Conservation (phyloP, 768 basidiomycete genomes). For the Ephemerocybe angulata region DNA sequence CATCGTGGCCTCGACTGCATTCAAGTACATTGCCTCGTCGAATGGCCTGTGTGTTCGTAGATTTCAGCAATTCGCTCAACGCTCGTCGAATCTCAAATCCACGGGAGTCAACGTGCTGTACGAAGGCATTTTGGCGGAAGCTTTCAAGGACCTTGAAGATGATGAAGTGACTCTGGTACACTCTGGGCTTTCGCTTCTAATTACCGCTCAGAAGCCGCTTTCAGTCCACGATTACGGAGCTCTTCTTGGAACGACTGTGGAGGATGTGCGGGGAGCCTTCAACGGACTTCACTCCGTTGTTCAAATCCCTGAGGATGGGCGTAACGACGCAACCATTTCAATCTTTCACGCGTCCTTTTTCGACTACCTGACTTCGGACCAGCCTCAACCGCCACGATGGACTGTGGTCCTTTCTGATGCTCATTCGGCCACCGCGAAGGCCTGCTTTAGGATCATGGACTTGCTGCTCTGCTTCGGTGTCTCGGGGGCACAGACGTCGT, state of each 20-base stretch:
- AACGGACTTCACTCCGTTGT: background rate
- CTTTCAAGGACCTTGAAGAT: background rate
- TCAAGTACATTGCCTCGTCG: background rate
- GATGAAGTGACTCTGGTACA: background rate
- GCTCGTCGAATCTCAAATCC: background rate
- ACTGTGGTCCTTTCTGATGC: background rate
- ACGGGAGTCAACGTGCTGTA: background rate
- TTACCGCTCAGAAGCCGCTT: background rate
- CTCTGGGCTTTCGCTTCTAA: background rate
- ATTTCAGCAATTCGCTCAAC: background rate
- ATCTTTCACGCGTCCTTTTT: constrained; percentile 4
- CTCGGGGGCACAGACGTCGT: background rate
- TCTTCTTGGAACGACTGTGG: background rate
- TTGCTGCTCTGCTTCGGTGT: background rate
- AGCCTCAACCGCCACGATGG: background rate
- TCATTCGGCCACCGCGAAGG: background rate
- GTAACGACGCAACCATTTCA: background rate
- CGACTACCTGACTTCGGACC: constrained; percentile 1
- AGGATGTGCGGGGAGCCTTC: background rate
- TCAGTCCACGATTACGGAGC: background rate
- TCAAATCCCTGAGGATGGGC: background rate
- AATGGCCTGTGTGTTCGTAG: background rate
- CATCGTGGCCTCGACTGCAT: background rate
- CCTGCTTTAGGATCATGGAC: background rate
- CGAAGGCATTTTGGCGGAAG: background rate